Evolutionary conservation across 441 rosid species (phyloP).

Genomic region (Brassica balearica): DNA sequence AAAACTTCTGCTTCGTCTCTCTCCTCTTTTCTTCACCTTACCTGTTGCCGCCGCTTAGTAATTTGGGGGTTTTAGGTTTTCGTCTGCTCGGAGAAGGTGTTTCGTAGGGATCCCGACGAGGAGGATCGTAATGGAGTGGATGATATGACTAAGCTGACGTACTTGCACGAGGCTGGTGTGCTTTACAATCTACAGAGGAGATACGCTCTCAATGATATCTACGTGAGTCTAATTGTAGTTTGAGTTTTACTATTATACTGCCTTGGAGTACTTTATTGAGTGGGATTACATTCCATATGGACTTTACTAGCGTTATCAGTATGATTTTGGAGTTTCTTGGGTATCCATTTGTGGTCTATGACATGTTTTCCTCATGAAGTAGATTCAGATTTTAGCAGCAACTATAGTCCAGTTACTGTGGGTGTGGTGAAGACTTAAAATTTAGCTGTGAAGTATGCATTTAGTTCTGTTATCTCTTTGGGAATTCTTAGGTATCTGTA

Average conservation of each 20-base stretch:
- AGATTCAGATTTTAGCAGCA: not conserved
- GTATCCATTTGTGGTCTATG: conserved; percentile 11
- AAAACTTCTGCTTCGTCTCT: not conserved
- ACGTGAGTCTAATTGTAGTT: conserved; percentile 57
- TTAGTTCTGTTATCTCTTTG: conserved; percentile 6
- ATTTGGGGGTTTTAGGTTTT: conserved; percentile 49
- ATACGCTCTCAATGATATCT: conserved; percentile 92
- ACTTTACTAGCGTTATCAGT: not conserved
- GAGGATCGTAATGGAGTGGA: conserved; percentile 98
- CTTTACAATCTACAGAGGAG: conserved; percentile 85
- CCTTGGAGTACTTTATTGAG: conserved; percentile 16
- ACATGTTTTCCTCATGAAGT: conserved; percentile 5
- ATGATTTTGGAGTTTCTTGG: conserved; percentile 6
- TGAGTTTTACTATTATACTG: not conserved
- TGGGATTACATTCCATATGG: conserved; percentile 9
- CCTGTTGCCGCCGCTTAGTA: not conserved
- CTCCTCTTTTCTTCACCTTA: not conserved
- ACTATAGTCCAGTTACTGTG: not conserved
- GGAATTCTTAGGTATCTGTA: conserved; percentile 7
- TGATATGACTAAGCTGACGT: conserved; percentile 92
- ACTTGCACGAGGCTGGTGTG: conserved; percentile 96
- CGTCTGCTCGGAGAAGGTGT: conserved; percentile 60
- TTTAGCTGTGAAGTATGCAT: conserved; percentile 16
- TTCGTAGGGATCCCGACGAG: conserved; percentile 75
- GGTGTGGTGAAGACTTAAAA: not conserved